phyloP scores from a whole-genome alignment of 495 filamentous ascomycete genomes.

The Thozetella sp. region DNA sequence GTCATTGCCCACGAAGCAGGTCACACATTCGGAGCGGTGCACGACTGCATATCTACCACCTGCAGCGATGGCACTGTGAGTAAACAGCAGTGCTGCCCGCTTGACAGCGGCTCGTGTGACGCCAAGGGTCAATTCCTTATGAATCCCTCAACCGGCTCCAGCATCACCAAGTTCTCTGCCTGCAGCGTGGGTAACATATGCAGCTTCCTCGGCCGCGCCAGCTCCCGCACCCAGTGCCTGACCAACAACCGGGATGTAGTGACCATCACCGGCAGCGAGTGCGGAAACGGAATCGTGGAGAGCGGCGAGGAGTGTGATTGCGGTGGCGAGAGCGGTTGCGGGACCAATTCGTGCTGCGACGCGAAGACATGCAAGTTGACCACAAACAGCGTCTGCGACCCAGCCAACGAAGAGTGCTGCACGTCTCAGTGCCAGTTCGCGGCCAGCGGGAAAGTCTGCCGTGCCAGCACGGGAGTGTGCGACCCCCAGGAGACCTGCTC shows the following conservation, averaged over 20 bases:
- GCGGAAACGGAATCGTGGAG: slow-evolving; percentile 97
- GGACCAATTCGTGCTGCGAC: slow-evolving; percentile 79
- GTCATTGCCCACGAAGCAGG: slow-evolving; percentile 96
- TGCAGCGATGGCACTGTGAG: slow-evolving; percentile 62
- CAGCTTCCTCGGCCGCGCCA: slow-evolving; percentile 80
- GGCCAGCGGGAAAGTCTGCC: slow-evolving; percentile 69
- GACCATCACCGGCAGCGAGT: slow-evolving; percentile 86
- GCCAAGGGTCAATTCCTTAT: slow-evolving; percentile 84
- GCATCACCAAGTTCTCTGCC: slow-evolving; percentile 78
- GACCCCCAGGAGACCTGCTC: slow-evolving; percentile 84
- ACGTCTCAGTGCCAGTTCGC: slow-evolving; percentile 70
- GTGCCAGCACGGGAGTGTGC: slow-evolving; percentile 74
- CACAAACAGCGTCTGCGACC: slow-evolving; percentile 76
- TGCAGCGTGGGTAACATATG: slow-evolving; percentile 95
- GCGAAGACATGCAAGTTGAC: slow-evolving; percentile 88
- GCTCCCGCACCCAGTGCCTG: slow-evolving; percentile 76
- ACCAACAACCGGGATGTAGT: slow-evolving; percentile 78
- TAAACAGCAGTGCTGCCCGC: slow-evolving; percentile 85
- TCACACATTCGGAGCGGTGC: slow-evolving; percentile 94
- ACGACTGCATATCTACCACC: slow-evolving; percentile 77
- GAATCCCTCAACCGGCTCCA: slow-evolving; percentile 82
- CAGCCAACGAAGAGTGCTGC: slow-evolving; percentile 92
- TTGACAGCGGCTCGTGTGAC: slow-evolving; percentile 69
- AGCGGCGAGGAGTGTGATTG: slow-evolving; percentile 95
- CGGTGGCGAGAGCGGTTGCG: slow-evolving; percentile 74